Conservation (phyloP, 176 grass and related monocot species). For the Musa acuminata region DNA sequence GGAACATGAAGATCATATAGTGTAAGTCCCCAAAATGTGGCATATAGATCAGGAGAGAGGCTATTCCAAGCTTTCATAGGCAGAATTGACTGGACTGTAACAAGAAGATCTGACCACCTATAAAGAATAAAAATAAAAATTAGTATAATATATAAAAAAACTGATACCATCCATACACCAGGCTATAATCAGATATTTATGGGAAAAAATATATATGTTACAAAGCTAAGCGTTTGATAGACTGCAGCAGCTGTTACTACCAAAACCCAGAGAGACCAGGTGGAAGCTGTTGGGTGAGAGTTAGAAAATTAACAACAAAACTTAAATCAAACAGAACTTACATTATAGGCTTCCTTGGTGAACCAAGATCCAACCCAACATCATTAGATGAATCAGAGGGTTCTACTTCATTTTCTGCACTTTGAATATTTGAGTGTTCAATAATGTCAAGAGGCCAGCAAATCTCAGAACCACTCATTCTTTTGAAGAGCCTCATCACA, state of each 20-base stretch:
- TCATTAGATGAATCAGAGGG: constrained; percentile 53
- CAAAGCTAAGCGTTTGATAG: too few species aligned
- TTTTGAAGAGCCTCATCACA: constrained; percentile 96
- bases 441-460: constrained; percentile 56
- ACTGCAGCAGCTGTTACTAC: background rate
- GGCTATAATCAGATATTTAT: background rate
- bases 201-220: background rate
- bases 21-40: constrained; percentile 95
- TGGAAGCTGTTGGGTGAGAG: background rate
- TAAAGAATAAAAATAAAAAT: constrained; percentile 12
- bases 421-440: constrained; percentile 5
- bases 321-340: constrained; percentile 33
- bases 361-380: constrained; percentile 63
- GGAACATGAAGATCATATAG: constrained; percentile 92
- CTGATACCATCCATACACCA: background rate
- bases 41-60: constrained; percentile 86
- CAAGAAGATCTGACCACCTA: constrained; percentile 89
- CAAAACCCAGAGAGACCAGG: background rate
- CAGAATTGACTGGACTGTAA: constrained; percentile 57
- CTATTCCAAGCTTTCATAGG: constrained; percentile 84
- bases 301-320: background rate
- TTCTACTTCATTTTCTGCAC: constrained; percentile 57
- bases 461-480: constrained; percentile 38
- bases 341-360: constrained; percentile 47
- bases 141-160: constrained; percentile 18